phyloP scores from a whole-genome alignment of 257 asterid species.

The Capsicum rhomboideum region DNA sequence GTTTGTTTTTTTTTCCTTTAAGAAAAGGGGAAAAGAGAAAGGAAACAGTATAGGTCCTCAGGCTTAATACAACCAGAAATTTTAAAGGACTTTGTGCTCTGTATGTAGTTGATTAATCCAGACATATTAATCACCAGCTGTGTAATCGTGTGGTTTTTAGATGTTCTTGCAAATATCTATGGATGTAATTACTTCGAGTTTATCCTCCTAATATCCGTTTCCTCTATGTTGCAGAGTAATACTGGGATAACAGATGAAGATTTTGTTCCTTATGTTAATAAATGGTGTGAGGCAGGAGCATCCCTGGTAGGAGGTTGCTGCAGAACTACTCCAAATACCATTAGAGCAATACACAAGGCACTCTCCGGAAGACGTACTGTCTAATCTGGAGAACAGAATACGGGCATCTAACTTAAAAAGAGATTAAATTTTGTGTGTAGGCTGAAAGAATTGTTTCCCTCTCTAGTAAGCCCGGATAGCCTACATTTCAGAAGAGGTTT shows the following conservation, averaged over 20 bases:
- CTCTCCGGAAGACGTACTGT: constrained; percentile 18
- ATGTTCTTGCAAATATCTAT: neutral
- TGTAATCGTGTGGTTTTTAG: neutral
- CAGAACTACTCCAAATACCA: constrained; percentile 79
- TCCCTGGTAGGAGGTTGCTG: constrained; percentile 92
- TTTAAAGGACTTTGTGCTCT: neutral
- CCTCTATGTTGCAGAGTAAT: constrained; percentile 47
- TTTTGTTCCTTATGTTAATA: constrained; percentile 62
- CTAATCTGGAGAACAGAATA: neutral
- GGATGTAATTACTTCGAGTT: neutral
- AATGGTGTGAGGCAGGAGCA: constrained; percentile 85
- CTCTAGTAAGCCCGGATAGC: neutral
- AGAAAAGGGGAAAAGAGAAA: too few species aligned
- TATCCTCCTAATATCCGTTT: neutral
- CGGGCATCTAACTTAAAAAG: neutral
- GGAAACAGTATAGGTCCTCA: neutral
- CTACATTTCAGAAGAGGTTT: neutral
- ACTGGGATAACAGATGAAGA: constrained; percentile 69
- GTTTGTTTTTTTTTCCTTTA: neutral
- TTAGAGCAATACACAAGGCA: constrained; percentile 37
- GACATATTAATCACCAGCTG: neutral
- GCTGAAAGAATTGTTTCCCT: neutral
- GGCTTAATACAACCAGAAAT: neutral
- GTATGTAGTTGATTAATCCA: neutral
- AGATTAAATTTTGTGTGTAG: neutral